Conservation (phyloP, 2,329 filamentous ascomycete genomes). For the Thelonectria blattea region DNA sequence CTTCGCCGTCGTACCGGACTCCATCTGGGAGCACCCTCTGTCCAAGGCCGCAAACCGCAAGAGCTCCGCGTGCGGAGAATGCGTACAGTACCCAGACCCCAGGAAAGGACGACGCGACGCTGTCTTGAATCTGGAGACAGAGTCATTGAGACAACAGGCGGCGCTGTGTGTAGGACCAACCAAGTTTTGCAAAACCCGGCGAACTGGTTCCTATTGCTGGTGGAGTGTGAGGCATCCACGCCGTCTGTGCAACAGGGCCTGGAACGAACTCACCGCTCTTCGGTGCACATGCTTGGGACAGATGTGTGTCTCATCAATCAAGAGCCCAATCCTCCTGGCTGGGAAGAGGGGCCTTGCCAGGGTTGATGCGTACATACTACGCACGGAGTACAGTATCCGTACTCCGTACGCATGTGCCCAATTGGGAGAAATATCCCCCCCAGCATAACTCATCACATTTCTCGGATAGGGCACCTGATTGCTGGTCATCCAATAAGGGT, state of each 20-base stretch:
- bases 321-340: neutral
- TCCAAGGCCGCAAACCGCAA: constrained; percentile 11
- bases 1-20: neutral
- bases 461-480: constrained; percentile 2
- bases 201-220: constrained; percentile 23
- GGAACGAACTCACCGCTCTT: constrained; percentile 20
- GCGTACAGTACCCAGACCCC: neutral
- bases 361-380: constrained; percentile 7
- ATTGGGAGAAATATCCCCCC: neutral
- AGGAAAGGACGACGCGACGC: neutral
- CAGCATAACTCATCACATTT: neutral
- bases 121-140: neutral
- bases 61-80: neutral
- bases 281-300: neutral
- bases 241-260: constrained; percentile 15
- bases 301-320: neutral
- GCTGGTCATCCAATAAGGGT: neutral
- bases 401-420: neutral
- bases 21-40: neutral
- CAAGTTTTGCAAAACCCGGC: constrained; percentile 23
- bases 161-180: neutral
- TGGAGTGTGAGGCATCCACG: constrained; percentile 6
- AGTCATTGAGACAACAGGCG: neutral
- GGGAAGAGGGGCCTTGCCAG: constrained; percentile 1
- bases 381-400: too few relatives aligned